Base-by-base conservation (phyloP, 2,329 filamentous ascomycete genomes). In the Aspergillus sp. region DNA sequence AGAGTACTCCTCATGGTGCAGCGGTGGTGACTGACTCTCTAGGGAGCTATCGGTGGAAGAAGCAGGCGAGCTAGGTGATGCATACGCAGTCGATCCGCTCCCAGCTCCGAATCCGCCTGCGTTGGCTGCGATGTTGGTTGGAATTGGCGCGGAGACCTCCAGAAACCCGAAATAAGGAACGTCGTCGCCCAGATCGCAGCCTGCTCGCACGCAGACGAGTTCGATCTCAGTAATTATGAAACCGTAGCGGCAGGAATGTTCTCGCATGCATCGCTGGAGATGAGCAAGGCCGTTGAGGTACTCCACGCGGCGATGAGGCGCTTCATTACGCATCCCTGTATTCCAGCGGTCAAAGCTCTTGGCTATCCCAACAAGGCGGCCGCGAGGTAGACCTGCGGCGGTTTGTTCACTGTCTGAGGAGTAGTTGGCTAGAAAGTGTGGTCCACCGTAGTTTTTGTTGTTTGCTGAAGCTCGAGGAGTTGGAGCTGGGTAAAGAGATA, bases 211-310 rank as follows among this genome's bases (percentile, higher is more conserved):
- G 66, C 95, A 87, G 40, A 97, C 88, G 8, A 97, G 86, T 77
- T 98, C 93, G 67, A 96, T 96, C 77, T 97, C 93, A 1, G 91
- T 97, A 70, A 97, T 86, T 74, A 98, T 93, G 80, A 96, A 98
- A 55, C 93, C 93, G 74, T 97, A 98, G 58, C 93, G 88, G 72
- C 91, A 96, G 64, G 88, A 87, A 77, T 96, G 90, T 77, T 96
- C 91, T 73, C 93, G 91, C 91, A 97, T 96, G 70, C 88, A 87
- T 71, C 90, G 86, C 76, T 98, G 93, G 45, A 97, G 80, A 67
- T 96, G 91, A 0, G 92, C 84, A 5, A 98, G 85, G 1, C 91
- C 91, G 51, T 90, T 88, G 19, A 97, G 87, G 78, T 97, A 97
- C 75, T 93, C 87, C 57, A 96, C 90, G 58, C 90, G 89, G 76